phyloP scores from a whole-genome alignment of 2,329 filamentous ascomycete genomes.

The Stemphylium vesicarium region DNA sequence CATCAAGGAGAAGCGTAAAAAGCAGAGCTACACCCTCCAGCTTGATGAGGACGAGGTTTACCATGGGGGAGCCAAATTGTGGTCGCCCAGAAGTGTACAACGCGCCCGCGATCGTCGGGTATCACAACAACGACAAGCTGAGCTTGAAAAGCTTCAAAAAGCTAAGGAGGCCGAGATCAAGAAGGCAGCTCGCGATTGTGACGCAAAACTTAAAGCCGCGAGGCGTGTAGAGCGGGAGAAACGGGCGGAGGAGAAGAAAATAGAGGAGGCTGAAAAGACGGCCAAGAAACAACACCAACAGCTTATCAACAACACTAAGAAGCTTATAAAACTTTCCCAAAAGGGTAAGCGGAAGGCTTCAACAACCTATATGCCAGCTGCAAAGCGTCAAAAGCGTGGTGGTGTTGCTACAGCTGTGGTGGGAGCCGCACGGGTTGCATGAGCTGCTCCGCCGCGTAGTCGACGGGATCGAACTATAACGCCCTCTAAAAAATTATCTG shows the following conservation, averaged over 20 bases:
- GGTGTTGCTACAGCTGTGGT: neutral
- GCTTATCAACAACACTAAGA: neutral
- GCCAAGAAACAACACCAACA: neutral
- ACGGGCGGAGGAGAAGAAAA: neutral
- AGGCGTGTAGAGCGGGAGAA: neutral
- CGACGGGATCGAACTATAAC: neutral
- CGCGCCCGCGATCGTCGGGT: neutral
- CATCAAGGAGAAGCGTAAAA: neutral
- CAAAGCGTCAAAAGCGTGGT: neutral
- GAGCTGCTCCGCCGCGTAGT: neutral
- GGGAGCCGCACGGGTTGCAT: neutral
- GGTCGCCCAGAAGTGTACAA: neutral
- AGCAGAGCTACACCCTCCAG: neutral
- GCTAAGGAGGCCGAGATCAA: neutral
- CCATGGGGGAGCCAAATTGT: neutral
- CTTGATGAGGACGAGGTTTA: neutral
- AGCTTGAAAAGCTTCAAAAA: neutral
- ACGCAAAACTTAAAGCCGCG: neutral
- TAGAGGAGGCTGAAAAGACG: neutral
- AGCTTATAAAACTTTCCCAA: neutral
- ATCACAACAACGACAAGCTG: neutral
- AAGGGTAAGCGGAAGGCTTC: neutral
- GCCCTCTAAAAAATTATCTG: neutral
- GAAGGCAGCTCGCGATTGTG: neutral
- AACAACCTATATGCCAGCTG: neutral